Base-by-base conservation (phyloP, 1,139 yeast species). In the Kodamaea arcana region DNA sequence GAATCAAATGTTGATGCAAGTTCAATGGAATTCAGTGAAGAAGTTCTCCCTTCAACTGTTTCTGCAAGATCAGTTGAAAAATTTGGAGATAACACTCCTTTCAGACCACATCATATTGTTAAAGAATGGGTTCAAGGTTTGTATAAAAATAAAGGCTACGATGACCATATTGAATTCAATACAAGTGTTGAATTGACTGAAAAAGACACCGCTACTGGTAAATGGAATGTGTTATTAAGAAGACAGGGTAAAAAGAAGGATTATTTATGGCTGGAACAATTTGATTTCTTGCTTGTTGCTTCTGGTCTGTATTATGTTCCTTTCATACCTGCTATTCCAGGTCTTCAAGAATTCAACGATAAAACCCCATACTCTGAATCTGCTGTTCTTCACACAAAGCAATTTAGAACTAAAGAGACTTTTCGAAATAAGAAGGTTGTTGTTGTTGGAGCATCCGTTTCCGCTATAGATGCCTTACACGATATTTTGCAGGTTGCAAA, bases 261-360 rank as follows among this genome's bases (percentile, higher is more conserved):
- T 30, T 45, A 40, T 27, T 30, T 44, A n/a, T 37, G 48, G 43
- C 28, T 27, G n/a, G 47, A 48, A 29, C 36, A 35, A 10, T 72
- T 66, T 46, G 78, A 73, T 46, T 68, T 65, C 13, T 61, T 72
- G 13, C 48, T 71, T 28, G 57, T 72, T 9, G 74, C 76, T 4
- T 69, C 65, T 37, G 79, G 79, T 3, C 78, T 72, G 51, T 69
- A 62, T 42, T 67, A 65, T 34, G 48, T 54, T 4, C 77, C 79
- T 0, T 66, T 45, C 37, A 58, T 71, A 25, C 79, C 79, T 1
- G 54, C 56, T 9, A 63, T 68, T 4, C 50, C 52, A 1, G 78
- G 78, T 1, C 47, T 72, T 12, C 43, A 56, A 17, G 56, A 61
- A n/a, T 72, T 74, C 72, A 57, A 55, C 36, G 43, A 40, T 21